Base-by-base conservation (phyloP, 1,139 yeast genomes). In the Magnusiomyces suaveolens region DNA sequence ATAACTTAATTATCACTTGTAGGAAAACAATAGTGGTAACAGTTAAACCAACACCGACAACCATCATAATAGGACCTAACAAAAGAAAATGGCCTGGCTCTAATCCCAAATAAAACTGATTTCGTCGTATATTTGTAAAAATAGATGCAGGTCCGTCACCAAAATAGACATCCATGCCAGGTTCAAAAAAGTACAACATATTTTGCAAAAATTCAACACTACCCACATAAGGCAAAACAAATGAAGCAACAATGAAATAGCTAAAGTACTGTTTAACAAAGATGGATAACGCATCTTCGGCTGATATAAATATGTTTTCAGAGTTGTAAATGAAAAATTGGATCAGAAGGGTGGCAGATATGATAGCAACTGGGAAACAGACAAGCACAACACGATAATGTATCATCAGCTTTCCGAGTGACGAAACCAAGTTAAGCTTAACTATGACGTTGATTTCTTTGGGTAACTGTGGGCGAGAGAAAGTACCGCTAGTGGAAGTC, bases 41-140 rank as follows among this genome's bases (percentile, higher is more conserved):
- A 12, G 43, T 25, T 6, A 79, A 52, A 0, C 81, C 75, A 20
- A 81, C 66, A 0, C 88, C 76, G 57, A 83, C 73, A 14, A 76
- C 54, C 50, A 79, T 71, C 58, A 84, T 78, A 1, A 84, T 48
- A 1, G 84, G 77, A 0, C 88, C 89, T 46, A 84, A 66, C 57
- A 81, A 72, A 73, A 82, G 78, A 44, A 83, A 64, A 46, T 75
- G 74, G 12, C 69, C 65, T 55, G 83, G 88, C 57, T 82, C 82
- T 8, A 85, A 69, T 0, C 96, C 95, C 53, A 87, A 69, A 62
- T 79, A 85, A 63, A 78, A 83, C 21, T 65, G 66, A 51, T 67
- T 66, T 18, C 56, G 54, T n/a, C 71, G 63, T 54, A 74, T 72
- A 32, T 56, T 57, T 18, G 60, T 56, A 44, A 63, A 62, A 18